Percentiles rank a stretch among this genome's conserved stretches.
phyloP scores from a whole-genome alignment of 1,139 yeast species.

The Candida anutae region DNA sequence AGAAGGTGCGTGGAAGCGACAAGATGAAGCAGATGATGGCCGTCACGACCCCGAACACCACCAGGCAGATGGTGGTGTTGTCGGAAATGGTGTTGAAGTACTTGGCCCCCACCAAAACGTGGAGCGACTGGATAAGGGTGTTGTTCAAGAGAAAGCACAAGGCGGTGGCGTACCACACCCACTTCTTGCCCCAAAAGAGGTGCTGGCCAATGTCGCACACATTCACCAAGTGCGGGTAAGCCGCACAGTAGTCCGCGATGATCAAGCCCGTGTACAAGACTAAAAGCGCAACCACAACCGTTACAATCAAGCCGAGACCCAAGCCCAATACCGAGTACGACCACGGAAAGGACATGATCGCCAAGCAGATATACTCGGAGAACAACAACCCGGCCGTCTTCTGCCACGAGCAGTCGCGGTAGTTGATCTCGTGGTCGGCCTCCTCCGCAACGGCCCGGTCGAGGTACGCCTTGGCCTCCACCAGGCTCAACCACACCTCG shows the following conservation, averaged over 20 bases:
- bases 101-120: slow-evolving; percentile 53
- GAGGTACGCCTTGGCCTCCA: slow-evolving; percentile 6
- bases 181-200: slow-evolving; percentile 41
- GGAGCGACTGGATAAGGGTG: slow-evolving; percentile 50
- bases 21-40: slow-evolving; percentile 40
- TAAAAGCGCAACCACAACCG: slow-evolving; percentile 42
- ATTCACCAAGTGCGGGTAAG: slow-evolving; percentile 43
- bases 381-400: slow-evolving; percentile 51
- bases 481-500: not conserved
- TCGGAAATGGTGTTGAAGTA: slow-evolving; percentile 48
- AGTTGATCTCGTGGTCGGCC: slow-evolving; percentile 32
- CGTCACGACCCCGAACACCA: slow-evolving; percentile 42
- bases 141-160: slow-evolving; percentile 47
- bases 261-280: slow-evolving; percentile 49
- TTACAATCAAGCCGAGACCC: slow-evolving; percentile 50
- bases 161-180: slow-evolving; percentile 56
- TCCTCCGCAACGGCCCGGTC: slow-evolving; percentile 8
- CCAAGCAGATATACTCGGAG: slow-evolving; percentile 55
- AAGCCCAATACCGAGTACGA: slow-evolving; percentile 52
- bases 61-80: slow-evolving; percentile 42
- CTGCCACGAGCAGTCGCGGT: slow-evolving; percentile 49
- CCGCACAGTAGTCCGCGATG: slow-evolving; percentile 47
- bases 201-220: slow-evolving; percentile 56
- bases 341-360: slow-evolving; percentile 61
- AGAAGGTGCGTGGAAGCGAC: slow-evolving; percentile 50